A percentile compares a stretch with the other conserved stretches of the same genome.
These are phyloP conservation scores for Lipomyces starkeyi DNA, from an alignment of 805 yeast genomes.

Conservation along the genomic window DNA sequence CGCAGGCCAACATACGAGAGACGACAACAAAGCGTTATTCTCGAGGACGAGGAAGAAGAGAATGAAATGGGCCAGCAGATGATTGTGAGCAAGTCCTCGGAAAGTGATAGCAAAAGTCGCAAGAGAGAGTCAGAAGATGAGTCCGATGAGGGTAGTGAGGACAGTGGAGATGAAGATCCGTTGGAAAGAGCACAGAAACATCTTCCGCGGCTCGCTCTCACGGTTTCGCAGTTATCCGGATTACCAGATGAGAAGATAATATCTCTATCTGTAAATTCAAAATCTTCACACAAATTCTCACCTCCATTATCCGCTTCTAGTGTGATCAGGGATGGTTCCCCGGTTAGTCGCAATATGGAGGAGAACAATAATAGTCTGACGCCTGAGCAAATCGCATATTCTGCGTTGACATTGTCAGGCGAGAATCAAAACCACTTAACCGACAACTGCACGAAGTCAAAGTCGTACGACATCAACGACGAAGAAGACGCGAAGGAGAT, in stretches of 20 bases:
- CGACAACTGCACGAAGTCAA: neutral
- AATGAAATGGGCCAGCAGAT: neutral
- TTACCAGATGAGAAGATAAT: neutral
- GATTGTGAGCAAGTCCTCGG: neutral
- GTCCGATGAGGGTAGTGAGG: neutral
- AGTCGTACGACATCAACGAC: slow-evolving; percentile 16
- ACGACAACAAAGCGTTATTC: slow-evolving; percentile 19
- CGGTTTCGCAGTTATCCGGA: slow-evolving; percentile 13
- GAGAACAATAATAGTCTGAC: neutral
- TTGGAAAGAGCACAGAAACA: slow-evolving; percentile 19
- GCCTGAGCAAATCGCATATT: neutral
- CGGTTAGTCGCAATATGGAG: neutral
- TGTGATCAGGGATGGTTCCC: neutral
- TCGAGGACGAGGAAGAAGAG: slow-evolving; percentile 18
- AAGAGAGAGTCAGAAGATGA: neutral
- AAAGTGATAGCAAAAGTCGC: neutral
- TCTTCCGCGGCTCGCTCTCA: slow-evolving; percentile 24
- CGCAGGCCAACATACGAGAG: neutral
- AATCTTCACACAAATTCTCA: neutral
- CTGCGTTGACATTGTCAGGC: neutral
- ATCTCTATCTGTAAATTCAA: neutral
- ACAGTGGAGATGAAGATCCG: slow-evolving; percentile 3
- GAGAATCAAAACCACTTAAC: neutral
- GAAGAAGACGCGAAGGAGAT: slow-evolving; percentile 22
- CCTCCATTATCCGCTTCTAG: neutral